Conservation (phyloP, 371 early-diverging fungal genomes). For the Haplosporangium sp. region DNA sequence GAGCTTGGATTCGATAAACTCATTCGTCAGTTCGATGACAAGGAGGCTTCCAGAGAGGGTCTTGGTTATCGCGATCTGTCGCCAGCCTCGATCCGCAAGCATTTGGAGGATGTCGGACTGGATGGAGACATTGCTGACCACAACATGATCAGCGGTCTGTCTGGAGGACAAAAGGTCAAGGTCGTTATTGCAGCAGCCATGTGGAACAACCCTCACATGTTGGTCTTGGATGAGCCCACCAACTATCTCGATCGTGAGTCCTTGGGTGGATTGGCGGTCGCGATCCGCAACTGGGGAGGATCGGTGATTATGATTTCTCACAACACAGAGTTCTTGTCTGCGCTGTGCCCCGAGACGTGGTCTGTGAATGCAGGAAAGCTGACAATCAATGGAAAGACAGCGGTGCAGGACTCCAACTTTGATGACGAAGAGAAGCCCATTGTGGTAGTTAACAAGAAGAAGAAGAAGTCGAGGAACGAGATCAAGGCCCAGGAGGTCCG, state of each 20-base stretch:
- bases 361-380: slow-evolving; percentile 72
- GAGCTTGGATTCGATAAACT: slow-evolving; percentile 82
- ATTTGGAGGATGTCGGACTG: slow-evolving; percentile 82
- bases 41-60: slow-evolving; percentile 84
- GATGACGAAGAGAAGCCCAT: slow-evolving; percentile 69
- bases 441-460: slow-evolving; percentile 80
- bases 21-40: slow-evolving; percentile 83
- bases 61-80: slow-evolving; percentile 73
- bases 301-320: slow-evolving; percentile 92
- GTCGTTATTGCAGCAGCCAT: slow-evolving; percentile 87
- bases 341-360: slow-evolving; percentile 86
- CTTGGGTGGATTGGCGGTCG: slow-evolving; percentile 84
- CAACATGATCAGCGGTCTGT: slow-evolving; percentile 76
- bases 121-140: slow-evolving; percentile 82
- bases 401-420: slow-evolving; percentile 68
- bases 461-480: slow-evolving; percentile 84
- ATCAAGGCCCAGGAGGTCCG: slow-evolving; percentile 75
- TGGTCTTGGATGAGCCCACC: slow-evolving; percentile 88
- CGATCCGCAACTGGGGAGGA: slow-evolving; percentile 84
- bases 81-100: slow-evolving; percentile 75
- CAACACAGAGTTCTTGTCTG: slow-evolving; percentile 83
- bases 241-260: slow-evolving; percentile 92
- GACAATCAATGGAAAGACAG: slow-evolving; percentile 64
- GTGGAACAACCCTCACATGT: slow-evolving; percentile 87
- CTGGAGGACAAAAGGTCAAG: slow-evolving; percentile 92